These are phyloP conservation scores for Ligustrum vulgare DNA, from an alignment of 257 asterid species.

Conservation along the genomic window DNA sequence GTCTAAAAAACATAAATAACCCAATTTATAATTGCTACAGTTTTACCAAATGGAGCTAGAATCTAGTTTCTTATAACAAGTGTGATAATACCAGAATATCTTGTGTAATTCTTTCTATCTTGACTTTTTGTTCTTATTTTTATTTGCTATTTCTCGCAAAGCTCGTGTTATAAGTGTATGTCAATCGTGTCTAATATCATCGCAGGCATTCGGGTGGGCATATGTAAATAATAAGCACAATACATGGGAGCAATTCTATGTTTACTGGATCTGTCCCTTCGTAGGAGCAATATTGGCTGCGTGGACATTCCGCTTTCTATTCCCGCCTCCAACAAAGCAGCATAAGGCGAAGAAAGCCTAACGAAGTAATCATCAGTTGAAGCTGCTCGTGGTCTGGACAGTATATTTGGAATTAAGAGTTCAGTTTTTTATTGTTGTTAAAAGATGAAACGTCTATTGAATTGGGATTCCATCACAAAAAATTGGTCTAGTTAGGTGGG, in stretches of 20 bases:
- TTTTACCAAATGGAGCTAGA: too few species aligned
- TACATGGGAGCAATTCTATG: constrained; percentile 88
- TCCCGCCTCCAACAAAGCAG: constrained; percentile 47
- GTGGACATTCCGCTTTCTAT: constrained; percentile 70
- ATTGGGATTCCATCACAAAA: too few species aligned
- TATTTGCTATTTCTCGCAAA: not conserved
- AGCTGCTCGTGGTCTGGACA: not conserved
- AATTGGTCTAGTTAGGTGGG: too few species aligned
- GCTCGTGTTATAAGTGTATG: not conserved
- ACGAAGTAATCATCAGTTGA: not conserved
- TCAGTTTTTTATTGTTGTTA: not conserved
- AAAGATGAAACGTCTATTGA: too few species aligned
- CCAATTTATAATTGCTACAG: too few species aligned
- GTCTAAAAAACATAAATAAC: too few species aligned
- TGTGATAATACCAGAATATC: not conserved
- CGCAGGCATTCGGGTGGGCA: constrained; percentile 98
- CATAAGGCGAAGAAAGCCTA: constrained; percentile 44
- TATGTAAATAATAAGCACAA: constrained; percentile 61
- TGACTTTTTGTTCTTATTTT: not conserved
- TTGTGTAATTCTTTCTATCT: not conserved
- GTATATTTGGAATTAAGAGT: not conserved
- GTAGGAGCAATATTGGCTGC: constrained; percentile 87
- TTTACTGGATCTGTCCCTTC: constrained; percentile 88
- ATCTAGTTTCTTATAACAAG: not conserved
- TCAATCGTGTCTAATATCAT: not conserved